Evolutionary conservation across 2,329 filamentous ascomycete species (phyloP).

Genomic region (Eurotiales sp.): DNA sequence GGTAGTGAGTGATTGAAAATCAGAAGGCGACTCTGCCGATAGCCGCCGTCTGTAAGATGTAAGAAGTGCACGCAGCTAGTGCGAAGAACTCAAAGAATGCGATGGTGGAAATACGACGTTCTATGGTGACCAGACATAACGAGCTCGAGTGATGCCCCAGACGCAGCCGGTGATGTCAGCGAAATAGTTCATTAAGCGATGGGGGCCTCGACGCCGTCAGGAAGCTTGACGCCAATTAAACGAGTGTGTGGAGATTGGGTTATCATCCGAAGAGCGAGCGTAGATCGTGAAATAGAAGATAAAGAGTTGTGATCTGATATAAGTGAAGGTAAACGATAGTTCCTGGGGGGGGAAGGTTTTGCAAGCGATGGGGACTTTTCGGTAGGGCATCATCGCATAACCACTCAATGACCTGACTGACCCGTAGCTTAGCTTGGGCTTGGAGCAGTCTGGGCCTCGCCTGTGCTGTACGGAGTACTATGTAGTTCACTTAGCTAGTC

Average conservation of each 20-base stretch:
- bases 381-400: conserved; percentile 9
- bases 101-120: neutral
- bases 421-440: too few species aligned
- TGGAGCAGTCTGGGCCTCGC: too few species aligned
- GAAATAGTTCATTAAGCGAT: too few species aligned
- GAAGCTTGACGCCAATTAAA: neutral
- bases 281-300: too few species aligned
- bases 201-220: too few species aligned
- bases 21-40: neutral
- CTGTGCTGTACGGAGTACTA: too few species aligned
- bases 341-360: neutral
- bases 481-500: too few species aligned
- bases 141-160: neutral
- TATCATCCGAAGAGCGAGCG: too few species aligned
- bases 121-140: too few species aligned
- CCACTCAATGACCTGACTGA: too few species aligned
- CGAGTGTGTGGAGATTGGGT: too few species aligned
- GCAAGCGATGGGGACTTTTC: conserved; percentile 3
- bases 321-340: neutral
- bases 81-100: neutral
- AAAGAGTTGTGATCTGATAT: neutral
- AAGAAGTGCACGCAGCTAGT: neutral
- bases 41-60: neutral
- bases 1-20: neutral
- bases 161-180: too few species aligned